These are phyloP conservation scores for Rhodosporidiobolus odoratus DNA, from an alignment of 768 basidiomycete genomes.

Conservation along the genomic window DNA sequence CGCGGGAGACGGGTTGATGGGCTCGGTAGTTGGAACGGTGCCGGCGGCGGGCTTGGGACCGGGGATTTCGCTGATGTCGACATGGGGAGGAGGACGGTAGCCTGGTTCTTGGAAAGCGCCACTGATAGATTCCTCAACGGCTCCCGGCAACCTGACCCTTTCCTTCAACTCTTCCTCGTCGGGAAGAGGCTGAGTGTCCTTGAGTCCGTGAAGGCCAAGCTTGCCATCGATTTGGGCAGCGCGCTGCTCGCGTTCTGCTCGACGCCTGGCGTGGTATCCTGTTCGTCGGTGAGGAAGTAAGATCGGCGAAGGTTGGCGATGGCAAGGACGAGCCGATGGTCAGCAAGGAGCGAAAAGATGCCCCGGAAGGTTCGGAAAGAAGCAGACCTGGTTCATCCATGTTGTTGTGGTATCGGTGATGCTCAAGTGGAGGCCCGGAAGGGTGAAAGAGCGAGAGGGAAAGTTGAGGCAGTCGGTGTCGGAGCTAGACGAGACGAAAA, in stretches of 20 bases:
- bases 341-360: background rate
- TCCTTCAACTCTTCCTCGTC: conserved; percentile 14
- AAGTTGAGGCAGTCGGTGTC: too few species aligned
- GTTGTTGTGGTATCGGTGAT: background rate
- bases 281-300: background rate
- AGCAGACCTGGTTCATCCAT: conserved; percentile 38
- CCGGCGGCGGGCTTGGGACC: conserved; percentile 12
- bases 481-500: too few species aligned
- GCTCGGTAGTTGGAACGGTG: conserved; percentile 6
- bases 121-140: background rate
- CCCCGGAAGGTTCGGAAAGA: too few species aligned
- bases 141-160: conserved; percentile 1
- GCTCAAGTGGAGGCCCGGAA: background rate
- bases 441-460: background rate
- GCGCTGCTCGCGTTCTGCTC: conserved; percentile 31
- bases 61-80: conserved; percentile 15
- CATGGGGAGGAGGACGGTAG: conserved; percentile 10
- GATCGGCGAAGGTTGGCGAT: background rate
- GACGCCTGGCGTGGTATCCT: conserved; percentile 39
- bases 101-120: conserved; percentile 2
- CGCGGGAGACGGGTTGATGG: conserved; percentile 1
- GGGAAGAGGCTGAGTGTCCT: conserved; percentile 15
- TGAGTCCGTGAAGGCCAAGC: conserved; percentile 57
- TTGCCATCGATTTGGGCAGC: conserved; percentile 55
- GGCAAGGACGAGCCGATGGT: background rate